Evolutionary conservation across 2,329 filamentous ascomycete species (phyloP).

Genomic region (Penicillium decumbens): DNA sequence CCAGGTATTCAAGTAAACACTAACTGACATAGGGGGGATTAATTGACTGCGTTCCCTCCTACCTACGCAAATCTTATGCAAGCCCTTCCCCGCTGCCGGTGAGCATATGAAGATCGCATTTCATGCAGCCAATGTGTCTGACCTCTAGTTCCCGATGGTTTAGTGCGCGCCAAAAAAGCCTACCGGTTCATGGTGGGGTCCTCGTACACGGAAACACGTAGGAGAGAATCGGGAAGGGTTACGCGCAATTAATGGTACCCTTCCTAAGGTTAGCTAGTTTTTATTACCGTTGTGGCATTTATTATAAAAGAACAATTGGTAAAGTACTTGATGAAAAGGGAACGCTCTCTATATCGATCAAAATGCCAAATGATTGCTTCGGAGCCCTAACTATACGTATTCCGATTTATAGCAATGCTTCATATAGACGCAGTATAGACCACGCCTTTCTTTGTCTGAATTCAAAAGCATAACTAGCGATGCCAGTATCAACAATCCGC

Average conservation of each 20-base stretch:
- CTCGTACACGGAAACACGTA: neutral
- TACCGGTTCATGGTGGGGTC: neutral
- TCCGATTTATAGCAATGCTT: neutral
- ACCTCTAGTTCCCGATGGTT: neutral
- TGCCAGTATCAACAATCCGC: neutral
- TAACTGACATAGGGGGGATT: too few species aligned
- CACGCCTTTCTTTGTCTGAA: neutral
- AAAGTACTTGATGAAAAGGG: too few species aligned
- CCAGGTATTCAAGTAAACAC: neutral
- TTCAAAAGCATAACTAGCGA: neutral
- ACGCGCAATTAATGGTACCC: neutral
- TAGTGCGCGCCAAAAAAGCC: neutral
- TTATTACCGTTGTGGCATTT: neutral
- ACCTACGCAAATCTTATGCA: neutral
- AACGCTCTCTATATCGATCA: neutral
- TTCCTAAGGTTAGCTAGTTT: neutral
- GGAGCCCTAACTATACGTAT: neutral
- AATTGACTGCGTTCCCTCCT: neutral
- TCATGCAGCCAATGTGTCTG: neutral
- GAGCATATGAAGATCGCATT: neutral
- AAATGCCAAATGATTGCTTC: neutral
- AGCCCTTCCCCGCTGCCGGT: neutral
- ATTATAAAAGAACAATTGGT: neutral
- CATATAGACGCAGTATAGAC: neutral
- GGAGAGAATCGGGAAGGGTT: neutral